phyloP scores from a whole-genome alignment of 163 green algal species.

The Trebouxiophyceae sp. region DNA sequence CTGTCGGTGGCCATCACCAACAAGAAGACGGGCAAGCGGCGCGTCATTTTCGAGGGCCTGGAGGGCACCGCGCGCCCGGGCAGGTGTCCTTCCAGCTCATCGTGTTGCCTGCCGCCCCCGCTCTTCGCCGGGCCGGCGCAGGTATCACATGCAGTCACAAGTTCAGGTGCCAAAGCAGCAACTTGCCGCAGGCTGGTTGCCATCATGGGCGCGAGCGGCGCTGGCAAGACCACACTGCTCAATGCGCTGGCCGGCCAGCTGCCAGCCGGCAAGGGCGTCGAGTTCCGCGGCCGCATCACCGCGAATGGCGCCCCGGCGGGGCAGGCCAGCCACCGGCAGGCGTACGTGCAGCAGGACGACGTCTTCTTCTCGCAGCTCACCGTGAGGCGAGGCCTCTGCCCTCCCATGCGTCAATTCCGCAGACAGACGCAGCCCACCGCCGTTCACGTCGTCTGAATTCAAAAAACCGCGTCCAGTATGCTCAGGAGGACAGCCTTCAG shows the following conservation, averaged over 20 bases:
- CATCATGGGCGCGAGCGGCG: constrained; percentile 65
- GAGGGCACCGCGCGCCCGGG: constrained; percentile 43
- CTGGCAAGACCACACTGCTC: constrained; percentile 83
- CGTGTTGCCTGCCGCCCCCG: not conserved
- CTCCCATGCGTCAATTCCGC: too few species aligned
- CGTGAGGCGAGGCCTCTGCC: constrained; percentile 44
- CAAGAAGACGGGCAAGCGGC: constrained; percentile 29
- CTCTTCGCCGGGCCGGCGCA: not conserved
- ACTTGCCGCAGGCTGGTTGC: constrained; percentile 42
- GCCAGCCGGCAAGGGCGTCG: constrained; percentile 26
- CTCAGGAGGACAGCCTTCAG: too few species aligned
- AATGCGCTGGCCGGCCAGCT: constrained; percentile 71
- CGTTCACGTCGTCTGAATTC: too few species aligned
- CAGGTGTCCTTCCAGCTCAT: constrained; percentile 18
- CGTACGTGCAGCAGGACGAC: constrained; percentile 92
- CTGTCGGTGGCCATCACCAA: constrained; percentile 36
- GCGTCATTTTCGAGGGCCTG: constrained; percentile 48
- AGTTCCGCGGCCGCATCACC: constrained; percentile 29
- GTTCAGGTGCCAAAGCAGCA: not conserved
- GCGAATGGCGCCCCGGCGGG: constrained; percentile 41
- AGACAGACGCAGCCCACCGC: too few species aligned
- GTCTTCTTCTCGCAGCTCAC: constrained; percentile 91
- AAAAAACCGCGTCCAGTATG: too few species aligned
- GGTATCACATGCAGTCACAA: not conserved
- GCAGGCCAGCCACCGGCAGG: constrained; percentile 31